Conservation (phyloP, 805 yeast genomes). For the Danielia oregonensis region DNA sequence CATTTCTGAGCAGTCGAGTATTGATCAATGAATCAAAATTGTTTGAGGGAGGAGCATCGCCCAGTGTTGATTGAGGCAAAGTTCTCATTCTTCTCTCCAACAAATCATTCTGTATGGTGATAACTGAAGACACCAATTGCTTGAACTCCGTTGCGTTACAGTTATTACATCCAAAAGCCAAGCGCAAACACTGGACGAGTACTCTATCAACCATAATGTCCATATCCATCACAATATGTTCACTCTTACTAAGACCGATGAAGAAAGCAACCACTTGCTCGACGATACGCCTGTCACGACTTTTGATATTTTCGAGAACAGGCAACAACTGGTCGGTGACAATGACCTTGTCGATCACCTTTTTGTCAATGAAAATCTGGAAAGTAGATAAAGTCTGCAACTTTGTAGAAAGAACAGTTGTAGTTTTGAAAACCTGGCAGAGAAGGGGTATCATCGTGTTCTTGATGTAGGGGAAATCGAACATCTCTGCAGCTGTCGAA, state of each 20-base stretch:
- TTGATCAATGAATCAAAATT: constrained; percentile 29
- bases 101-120: constrained; percentile 7
- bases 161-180: constrained; percentile 37
- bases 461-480: constrained; percentile 70
- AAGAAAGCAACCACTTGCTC: constrained; percentile 49
- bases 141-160: constrained; percentile 33
- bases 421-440: constrained; percentile 71
- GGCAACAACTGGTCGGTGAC: constrained; percentile 82
- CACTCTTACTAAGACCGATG: constrained; percentile 46
- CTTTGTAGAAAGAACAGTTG: constrained; percentile 80
- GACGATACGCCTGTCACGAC: constrained; percentile 67
- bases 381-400: constrained; percentile 62
- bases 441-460: constrained; percentile 71
- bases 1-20: constrained; percentile 23
- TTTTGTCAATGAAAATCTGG: constrained; percentile 50
- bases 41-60: neutral
- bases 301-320: constrained; percentile 66
- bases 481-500: constrained; percentile 37
- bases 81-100: constrained; percentile 7
- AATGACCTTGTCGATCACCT: constrained; percentile 65
- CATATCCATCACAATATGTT: constrained; percentile 12
- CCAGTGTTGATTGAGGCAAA: neutral
- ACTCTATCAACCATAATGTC: constrained; percentile 13
- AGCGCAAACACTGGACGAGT: constrained; percentile 16
- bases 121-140: constrained; percentile 18